Conservation (phyloP, 179 eudicot genomes). For the Sideroxylon spinosum region DNA sequence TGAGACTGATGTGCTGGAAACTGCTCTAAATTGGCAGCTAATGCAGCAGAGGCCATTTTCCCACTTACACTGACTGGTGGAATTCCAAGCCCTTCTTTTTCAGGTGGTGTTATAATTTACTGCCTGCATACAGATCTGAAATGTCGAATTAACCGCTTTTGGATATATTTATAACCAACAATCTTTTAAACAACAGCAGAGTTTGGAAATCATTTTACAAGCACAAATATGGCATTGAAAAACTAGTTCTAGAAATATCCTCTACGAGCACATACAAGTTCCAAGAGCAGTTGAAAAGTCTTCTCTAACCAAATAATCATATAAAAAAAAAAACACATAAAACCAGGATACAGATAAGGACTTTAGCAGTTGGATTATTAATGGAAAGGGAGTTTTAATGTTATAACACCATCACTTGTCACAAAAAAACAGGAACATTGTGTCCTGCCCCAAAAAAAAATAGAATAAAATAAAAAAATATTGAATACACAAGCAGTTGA, state of each 20-base stretch:
- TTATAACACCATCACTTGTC: constrained; percentile 96
- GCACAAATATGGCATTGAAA: not conserved
- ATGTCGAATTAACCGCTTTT: too few species aligned
- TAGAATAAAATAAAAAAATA: not conserved
- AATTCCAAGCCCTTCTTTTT: constrained; percentile 22
- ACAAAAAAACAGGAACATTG: constrained; percentile 54
- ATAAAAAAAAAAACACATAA: not conserved
- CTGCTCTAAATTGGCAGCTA: constrained; percentile 23
- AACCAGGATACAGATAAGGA: constrained; percentile 87
- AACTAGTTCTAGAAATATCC: not conserved
- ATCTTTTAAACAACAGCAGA: not conserved
- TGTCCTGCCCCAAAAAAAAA: constrained; percentile 50
- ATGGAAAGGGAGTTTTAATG: constrained; percentile 89
- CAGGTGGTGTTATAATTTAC: constrained; percentile 18
- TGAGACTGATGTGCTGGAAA: constrained; percentile 25
- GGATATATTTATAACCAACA: too few species aligned
- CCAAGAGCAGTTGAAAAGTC: not conserved
- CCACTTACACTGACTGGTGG: constrained; percentile 15
- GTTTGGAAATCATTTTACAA: not conserved
- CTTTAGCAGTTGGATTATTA: constrained; percentile 96
- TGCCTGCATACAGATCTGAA: constrained; percentile 33
- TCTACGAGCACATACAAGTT: constrained; percentile 1
- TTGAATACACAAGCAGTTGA: not conserved
- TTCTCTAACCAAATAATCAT: not conserved
- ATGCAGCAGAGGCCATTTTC: constrained; percentile 25